A percentile compares a stretch with the other conserved stretches of the same genome.
These are phyloP conservation scores for Geotrichum restrictum DNA, from an alignment of 1,139 yeast species.

Conservation along the genomic window DNA sequence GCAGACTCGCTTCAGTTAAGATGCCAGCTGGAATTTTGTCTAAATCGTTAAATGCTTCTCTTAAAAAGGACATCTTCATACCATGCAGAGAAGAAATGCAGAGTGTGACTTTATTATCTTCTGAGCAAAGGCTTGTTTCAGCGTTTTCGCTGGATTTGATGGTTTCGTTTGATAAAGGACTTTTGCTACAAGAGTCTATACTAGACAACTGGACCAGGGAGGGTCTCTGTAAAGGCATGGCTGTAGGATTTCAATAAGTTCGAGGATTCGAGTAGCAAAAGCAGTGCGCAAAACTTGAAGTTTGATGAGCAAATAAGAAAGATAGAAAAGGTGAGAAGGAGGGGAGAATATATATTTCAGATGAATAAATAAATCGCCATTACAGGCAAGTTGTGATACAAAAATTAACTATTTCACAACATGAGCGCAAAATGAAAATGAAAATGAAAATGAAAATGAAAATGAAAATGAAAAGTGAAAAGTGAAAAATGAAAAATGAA, in stretches of 20 bases:
- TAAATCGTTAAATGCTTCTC: no score
- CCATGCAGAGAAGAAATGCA: no score
- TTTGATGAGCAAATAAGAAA: not conserved
- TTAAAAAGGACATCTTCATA: no score
- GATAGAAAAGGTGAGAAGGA: not conserved
- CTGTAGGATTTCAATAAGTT: not conserved
- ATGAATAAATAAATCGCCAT: not conserved
- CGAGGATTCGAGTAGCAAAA: not conserved
- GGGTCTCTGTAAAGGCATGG: not conserved
- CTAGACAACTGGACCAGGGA: not conserved
- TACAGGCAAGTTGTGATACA: not conserved
- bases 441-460: not conserved
- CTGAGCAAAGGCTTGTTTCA: no score
- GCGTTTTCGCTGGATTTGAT: not conserved
- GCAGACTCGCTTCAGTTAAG: not conserved
- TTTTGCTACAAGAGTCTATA: not conserved
- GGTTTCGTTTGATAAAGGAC: not conserved
- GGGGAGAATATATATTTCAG: not conserved
- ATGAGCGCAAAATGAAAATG: no score
- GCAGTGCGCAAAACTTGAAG: not conserved
- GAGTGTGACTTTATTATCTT: no score
- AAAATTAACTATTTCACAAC: no score
- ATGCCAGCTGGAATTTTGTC: not conserved
- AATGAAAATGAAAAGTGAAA: not conserved
- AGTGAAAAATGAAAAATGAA: constrained; percentile 1